These are phyloP conservation scores for Rhodamnia argentea DNA, from an alignment of 345 rosid species.

Conservation along the genomic window DNA sequence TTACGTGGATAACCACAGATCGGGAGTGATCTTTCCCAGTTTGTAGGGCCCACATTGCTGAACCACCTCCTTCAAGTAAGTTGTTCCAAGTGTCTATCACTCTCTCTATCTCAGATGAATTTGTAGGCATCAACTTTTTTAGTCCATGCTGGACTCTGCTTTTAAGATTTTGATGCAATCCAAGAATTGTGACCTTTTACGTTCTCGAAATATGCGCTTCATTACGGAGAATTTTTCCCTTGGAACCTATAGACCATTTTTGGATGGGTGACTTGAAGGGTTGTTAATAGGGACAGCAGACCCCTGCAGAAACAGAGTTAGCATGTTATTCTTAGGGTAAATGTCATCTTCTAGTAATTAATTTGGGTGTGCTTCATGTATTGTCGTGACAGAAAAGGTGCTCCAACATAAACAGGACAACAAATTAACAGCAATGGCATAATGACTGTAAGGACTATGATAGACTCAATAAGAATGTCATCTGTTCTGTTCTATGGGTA, in stretches of 20 bases:
- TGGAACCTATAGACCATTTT: neutral
- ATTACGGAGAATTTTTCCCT: neutral
- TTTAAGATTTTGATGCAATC: neutral
- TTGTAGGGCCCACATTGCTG: slow-evolving; percentile 72
- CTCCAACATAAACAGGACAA: neutral
- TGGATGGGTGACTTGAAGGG: neutral
- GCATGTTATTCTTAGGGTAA: neutral
- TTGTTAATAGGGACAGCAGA: neutral
- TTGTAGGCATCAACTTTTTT: neutral
- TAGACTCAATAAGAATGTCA: neutral
- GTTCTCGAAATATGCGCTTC: neutral
- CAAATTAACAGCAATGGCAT: neutral
- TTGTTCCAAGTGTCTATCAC: neutral
- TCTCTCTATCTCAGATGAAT: neutral
- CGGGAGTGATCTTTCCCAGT: slow-evolving; percentile 72
- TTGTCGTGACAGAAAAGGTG: neutral
- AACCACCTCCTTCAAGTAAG: slow-evolving; percentile 76
- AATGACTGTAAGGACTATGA: neutral
- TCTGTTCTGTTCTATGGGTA: neutral
- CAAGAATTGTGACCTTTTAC: neutral
- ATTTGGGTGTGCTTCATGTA: neutral
- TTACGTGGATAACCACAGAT: slow-evolving; percentile 40
- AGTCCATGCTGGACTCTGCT: neutral
- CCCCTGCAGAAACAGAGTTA: neutral
- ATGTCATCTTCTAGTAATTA: neutral